Conservation (phyloP, 2,329 filamentous ascomycete species). For the Fusarium brevicatenulatum region DNA sequence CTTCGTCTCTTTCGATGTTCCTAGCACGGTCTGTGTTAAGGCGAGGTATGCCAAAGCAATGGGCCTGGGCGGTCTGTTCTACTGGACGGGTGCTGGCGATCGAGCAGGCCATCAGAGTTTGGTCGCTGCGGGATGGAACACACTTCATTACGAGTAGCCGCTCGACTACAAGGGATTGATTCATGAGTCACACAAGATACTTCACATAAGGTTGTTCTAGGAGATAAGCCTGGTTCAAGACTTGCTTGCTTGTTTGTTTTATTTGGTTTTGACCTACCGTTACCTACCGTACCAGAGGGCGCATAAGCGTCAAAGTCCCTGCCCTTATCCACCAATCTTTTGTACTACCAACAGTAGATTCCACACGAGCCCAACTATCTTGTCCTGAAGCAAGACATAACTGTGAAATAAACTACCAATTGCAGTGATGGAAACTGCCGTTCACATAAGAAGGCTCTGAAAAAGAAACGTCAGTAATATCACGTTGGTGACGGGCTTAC, state of each 20-base stretch:
- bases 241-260: not conserved
- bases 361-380: not conserved
- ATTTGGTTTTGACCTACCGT: not conserved
- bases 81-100: slow-evolving; percentile 74
- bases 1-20: slow-evolving; percentile 73
- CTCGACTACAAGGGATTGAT: not conserved
- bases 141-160: slow-evolving; percentile 47
- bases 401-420: not conserved
- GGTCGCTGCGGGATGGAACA: slow-evolving; percentile 68
- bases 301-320: not conserved
- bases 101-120: slow-evolving; percentile 64
- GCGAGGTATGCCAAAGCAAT: slow-evolving; percentile 66
- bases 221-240: not conserved
- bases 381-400: not conserved
- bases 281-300: not conserved
- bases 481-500: not conserved
- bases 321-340: not conserved
- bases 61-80: slow-evolving; percentile 71
- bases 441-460: not conserved
- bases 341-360: not conserved
- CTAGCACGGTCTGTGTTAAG: slow-evolving; percentile 69
- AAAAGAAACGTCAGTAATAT: not conserved
- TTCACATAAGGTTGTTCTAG: not conserved
- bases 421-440: not conserved
- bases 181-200: not conserved